These are phyloP conservation scores for Colletotrichum trifolii DNA, from an alignment of 2,329 filamentous ascomycete species.

Conservation along the genomic window DNA sequence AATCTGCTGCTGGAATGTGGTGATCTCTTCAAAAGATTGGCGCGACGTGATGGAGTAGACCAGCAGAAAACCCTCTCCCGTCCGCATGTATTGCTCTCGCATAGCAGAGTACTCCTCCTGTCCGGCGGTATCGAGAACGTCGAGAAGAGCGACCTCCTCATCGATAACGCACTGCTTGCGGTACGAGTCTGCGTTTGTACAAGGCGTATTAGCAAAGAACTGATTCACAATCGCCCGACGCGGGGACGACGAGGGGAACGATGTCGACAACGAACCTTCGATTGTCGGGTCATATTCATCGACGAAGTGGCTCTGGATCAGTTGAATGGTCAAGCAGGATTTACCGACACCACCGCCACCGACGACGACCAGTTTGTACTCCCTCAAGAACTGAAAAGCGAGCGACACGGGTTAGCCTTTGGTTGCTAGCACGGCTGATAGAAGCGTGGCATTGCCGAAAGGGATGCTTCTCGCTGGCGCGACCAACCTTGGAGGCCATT, in stretches of 20 bases:
- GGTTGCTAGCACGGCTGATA: conserved; percentile 1
- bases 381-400: conserved; percentile 77
- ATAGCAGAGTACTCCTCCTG: conserved; percentile 99
- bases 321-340: conserved; percentile 98
- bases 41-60: conserved; percentile 98
- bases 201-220: conserved; percentile 38
- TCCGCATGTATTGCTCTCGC: conserved; percentile 99
- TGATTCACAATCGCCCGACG: conserved; percentile 21
- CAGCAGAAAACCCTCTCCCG: conserved; percentile 95
- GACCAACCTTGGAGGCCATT: conserved; percentile 55
- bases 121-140: conserved; percentile 97
- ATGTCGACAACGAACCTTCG: conserved; percentile 75
- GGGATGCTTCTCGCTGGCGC: background rate
- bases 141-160: conserved; percentile 95
- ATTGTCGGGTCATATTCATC: conserved; percentile 99
- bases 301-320: conserved; percentile 96
- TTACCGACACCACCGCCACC: conserved; percentile 99
- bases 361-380: conserved; percentile 97
- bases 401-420: conserved; percentile 37
- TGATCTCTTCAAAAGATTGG: conserved; percentile 98
- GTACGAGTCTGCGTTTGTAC: conserved; percentile 81
- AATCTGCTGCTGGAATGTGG: conserved; percentile 99
- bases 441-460: background rate
- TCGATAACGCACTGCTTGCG: conserved; percentile 99
- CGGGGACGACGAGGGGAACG: conserved; percentile 8